Percentiles rank a stretch among this genome's conserved stretches.
phyloP scores from a whole-genome alignment of 164 flowering plant species.

The Piper longum region DNA sequence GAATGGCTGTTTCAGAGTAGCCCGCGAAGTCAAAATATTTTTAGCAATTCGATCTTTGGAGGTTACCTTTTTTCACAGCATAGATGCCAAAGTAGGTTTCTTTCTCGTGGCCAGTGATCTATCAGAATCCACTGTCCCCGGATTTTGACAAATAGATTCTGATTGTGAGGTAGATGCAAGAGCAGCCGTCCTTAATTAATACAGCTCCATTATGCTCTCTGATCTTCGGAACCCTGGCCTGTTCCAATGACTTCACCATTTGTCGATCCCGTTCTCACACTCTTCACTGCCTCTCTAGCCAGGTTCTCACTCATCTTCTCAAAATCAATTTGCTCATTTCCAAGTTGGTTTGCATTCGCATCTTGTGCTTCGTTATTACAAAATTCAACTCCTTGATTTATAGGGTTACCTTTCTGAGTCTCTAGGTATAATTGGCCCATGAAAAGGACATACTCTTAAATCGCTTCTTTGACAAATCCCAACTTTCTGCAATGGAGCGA shows the following conservation, averaged over 20 bases:
- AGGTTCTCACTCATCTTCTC: constrained; percentile 27
- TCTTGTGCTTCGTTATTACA: constrained; percentile 9
- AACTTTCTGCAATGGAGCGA: constrained; percentile 67
- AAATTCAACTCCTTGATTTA: constrained; percentile 14
- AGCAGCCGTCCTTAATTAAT: constrained; percentile 58
- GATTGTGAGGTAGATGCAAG: constrained; percentile 69
- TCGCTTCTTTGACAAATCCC: constrained; percentile 79
- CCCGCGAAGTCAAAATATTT: constrained; percentile 39
- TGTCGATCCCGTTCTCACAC: constrained; percentile 56
- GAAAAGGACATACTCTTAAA: constrained; percentile 79
- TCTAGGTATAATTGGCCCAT: constrained; percentile 70
- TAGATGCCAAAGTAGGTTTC: constrained; percentile 55
- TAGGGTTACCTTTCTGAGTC: constrained; percentile 62
- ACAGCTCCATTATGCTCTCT: constrained; percentile 77
- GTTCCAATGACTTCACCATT: constrained; percentile 41
- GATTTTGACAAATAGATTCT: constrained; percentile 30
- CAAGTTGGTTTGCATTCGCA: background rate
- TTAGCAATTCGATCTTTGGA: constrained; percentile 50
- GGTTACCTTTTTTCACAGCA: constrained; percentile 69
- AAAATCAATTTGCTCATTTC: constrained; percentile 11
- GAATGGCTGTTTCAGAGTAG: constrained; percentile 32
- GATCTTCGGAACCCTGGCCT: constrained; percentile 66
- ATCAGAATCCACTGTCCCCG: constrained; percentile 12
- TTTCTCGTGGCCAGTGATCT: constrained; percentile 16
- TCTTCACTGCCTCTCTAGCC: constrained; percentile 66